These are phyloP conservation scores for Saccharum spontaneum DNA, from an alignment of 176 grass and related monocot species.

Conservation along the genomic window DNA sequence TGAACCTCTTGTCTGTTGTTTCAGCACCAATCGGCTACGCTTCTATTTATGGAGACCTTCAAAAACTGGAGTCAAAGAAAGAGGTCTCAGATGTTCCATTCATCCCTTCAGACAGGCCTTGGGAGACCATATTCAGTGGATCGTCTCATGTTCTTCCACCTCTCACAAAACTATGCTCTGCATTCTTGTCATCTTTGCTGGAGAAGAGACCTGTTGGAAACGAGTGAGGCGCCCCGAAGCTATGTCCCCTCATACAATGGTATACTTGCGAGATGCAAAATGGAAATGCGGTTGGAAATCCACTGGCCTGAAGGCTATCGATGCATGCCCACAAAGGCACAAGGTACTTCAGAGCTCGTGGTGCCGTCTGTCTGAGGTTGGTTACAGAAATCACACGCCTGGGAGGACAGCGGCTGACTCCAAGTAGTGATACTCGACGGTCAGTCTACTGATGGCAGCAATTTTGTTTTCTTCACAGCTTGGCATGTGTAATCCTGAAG, in stretches of 20 bases:
- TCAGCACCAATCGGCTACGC: conserved; percentile 69
- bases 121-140: conserved; percentile 93
- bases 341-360: not conserved
- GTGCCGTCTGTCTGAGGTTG: not conserved
- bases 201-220: conserved; percentile 56
- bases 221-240: conserved; percentile 21
- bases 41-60: conserved; percentile 80
- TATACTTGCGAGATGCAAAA: not conserved
- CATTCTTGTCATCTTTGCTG: conserved; percentile 79
- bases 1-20: conserved; percentile 36
- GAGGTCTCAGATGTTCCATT: conserved; percentile 58
- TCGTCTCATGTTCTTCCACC: conserved; percentile 83
- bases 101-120: conserved; percentile 74
- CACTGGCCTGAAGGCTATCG: not conserved
- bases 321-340: not conserved
- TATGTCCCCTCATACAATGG: not conserved
- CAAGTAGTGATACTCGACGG: not conserved
- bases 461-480: conserved; percentile 28
- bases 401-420: not conserved
- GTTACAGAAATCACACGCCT: not conserved
- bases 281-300: not conserved
- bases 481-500: conserved; percentile 20
- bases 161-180: conserved; percentile 71
- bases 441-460: not conserved
- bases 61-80: conserved; percentile 48